Evolutionary conservation across 2,329 filamentous ascomycete species (phyloP).

Genomic region (Colletotrichum karsti): DNA sequence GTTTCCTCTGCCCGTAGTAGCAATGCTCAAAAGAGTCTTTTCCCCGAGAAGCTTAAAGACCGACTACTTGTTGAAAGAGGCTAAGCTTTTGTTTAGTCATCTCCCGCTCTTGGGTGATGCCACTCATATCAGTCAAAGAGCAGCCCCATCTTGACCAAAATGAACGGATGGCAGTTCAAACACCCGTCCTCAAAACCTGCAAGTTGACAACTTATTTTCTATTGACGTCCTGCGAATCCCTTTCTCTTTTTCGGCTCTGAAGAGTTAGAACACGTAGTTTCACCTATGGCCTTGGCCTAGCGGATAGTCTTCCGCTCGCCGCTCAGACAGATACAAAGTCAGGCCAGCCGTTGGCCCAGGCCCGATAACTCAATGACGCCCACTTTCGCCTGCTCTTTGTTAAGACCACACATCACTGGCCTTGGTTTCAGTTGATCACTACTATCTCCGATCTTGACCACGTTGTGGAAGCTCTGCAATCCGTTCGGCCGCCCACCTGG

Average conservation of each 20-base stretch:
- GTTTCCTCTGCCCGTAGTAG: background rate
- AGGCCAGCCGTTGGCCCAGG: background rate
- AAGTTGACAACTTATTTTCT: background rate
- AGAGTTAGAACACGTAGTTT: background rate
- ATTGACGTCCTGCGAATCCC: background rate
- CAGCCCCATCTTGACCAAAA: background rate
- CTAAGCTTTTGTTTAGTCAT: background rate
- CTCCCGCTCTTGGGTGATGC: background rate
- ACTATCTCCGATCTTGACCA: background rate
- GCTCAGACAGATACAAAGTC: background rate
- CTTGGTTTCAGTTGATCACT: background rate
- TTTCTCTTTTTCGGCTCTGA: background rate
- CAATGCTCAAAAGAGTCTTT: background rate
- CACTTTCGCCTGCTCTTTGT: background rate
- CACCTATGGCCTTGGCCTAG: background rate
- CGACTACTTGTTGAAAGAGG: background rate
- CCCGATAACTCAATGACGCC: background rate
- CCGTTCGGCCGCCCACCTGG: background rate
- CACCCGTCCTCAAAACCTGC: constrained; percentile 2
- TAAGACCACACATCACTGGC: background rate
- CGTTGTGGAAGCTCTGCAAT: background rate
- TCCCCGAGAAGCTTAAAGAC: constrained; percentile 5
- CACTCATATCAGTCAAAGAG: background rate
- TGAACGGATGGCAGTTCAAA: constrained; percentile 24
- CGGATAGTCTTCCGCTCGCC: background rate